phyloP scores from a whole-genome alignment of 306 rosid genomes.

The Sesbania bispinosa region DNA sequence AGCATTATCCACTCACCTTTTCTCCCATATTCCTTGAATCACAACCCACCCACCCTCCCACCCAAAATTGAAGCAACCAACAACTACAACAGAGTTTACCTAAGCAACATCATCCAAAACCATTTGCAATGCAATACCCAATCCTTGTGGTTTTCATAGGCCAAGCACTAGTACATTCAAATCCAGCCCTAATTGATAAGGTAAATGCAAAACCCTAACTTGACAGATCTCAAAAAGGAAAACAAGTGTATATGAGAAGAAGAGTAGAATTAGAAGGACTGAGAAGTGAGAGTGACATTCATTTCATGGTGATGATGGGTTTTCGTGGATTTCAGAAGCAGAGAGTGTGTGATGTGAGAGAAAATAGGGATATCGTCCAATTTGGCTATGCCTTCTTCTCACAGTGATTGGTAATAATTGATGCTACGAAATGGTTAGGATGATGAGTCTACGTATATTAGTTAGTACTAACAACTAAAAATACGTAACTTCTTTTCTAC shows the following conservation, averaged over 20 bases:
- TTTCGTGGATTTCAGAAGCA: slow-evolving; percentile 19
- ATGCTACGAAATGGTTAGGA: not conserved
- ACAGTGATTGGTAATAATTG: slow-evolving; percentile 22
- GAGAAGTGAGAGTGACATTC: slow-evolving; percentile 31
- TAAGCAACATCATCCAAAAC: slow-evolving; percentile 49
- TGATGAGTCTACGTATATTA: too few species aligned
- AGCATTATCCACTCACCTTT: not conserved
- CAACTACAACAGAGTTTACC: not conserved
- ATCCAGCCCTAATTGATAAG: slow-evolving; percentile 9
- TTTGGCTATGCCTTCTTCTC: not conserved
- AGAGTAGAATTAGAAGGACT: not conserved
- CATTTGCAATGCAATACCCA: slow-evolving; percentile 55
- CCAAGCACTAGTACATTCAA: slow-evolving; percentile 25
- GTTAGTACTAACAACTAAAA: not conserved
- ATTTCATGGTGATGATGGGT: not conserved
- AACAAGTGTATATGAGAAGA: not conserved
- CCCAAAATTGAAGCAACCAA: slow-evolving; percentile 20
- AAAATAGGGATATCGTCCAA: not conserved
- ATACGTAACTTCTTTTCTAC: not conserved
- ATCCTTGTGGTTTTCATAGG: slow-evolving; percentile 48
- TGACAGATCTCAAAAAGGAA: slow-evolving; percentile 38
- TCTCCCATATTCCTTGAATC: not conserved
- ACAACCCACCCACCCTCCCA: slow-evolving; percentile 31
- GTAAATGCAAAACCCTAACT: slow-evolving; percentile 43
- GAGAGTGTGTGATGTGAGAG: slow-evolving; percentile 15